A percentile compares a stretch with the other conserved stretches of the same genome.
Conservation (phyloP, 2,329 filamentous ascomycete species). For the Trematosphaeria pertusa region DNA sequence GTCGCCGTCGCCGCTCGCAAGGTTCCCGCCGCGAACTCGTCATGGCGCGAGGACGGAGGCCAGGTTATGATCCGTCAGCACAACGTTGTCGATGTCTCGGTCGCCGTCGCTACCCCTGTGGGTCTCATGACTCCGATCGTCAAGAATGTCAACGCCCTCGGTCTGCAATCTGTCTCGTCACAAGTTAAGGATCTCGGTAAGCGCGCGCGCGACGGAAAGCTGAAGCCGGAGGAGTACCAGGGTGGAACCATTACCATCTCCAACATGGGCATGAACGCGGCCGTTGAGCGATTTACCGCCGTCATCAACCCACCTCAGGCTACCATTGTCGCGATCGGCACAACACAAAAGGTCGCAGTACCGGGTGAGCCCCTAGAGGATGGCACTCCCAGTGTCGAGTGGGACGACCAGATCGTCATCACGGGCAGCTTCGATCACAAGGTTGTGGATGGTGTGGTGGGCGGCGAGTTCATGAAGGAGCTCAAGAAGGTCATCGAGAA, state of each 20-base stretch:
- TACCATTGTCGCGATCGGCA: constrained; percentile 92
- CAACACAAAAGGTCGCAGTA: constrained; percentile 92
- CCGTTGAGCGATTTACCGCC: constrained; percentile 95
- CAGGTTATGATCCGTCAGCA: constrained; percentile 85
- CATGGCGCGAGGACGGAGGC: constrained; percentile 82
- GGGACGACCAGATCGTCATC: constrained; percentile 96
- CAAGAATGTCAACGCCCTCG: constrained; percentile 83
- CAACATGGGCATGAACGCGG: constrained; percentile 99
- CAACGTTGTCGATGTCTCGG: constrained; percentile 91
- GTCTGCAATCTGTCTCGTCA: constrained; percentile 85
- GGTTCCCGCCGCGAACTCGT: constrained; percentile 94
- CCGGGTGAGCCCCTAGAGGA: constrained; percentile 81
- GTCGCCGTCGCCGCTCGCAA: constrained; percentile 87
- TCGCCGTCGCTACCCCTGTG: constrained; percentile 90
- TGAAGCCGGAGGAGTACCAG: constrained; percentile 99
- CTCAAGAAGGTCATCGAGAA: constrained; percentile 98
- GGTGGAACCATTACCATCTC: constrained; percentile 98
- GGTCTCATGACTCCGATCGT: constrained; percentile 98
- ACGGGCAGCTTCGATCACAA: constrained; percentile 99
- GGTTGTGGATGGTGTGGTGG: constrained; percentile 94
- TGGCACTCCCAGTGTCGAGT: constrained; percentile 75
- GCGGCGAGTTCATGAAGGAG: constrained; percentile 95
- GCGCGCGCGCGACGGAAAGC: constrained; percentile 94
- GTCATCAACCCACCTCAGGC: constrained; percentile 99
- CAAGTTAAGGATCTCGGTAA: constrained; percentile 97